Conservation (phyloP, 768 basidiomycete species). For the Chlorophyllum brunneum region DNA sequence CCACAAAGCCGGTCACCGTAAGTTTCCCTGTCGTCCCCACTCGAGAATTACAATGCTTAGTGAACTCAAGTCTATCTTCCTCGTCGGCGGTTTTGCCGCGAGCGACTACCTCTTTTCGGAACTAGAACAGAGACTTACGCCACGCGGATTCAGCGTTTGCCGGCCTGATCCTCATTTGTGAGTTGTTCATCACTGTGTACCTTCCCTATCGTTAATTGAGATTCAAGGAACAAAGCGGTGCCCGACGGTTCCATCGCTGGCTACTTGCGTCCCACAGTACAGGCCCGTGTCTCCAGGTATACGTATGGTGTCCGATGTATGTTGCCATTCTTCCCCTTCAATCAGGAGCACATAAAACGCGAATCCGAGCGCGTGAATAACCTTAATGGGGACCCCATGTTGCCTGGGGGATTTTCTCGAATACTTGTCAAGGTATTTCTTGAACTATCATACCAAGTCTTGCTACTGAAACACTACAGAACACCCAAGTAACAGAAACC, state of each 20-base stretch:
- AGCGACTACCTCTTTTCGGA: slow-evolving; percentile 21
- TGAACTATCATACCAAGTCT: neutral
- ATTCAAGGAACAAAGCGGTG: slow-evolving; percentile 27
- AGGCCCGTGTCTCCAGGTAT: slow-evolving; percentile 22
- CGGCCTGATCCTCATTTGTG: slow-evolving; percentile 18
- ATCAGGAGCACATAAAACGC: slow-evolving; percentile 22
- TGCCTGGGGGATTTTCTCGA: slow-evolving; percentile 9
- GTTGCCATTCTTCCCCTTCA: slow-evolving; percentile 15
- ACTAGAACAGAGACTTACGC: slow-evolving; percentile 12
- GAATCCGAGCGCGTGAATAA: neutral
- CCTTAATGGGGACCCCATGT: slow-evolving; percentile 1
- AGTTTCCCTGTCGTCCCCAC: neutral
- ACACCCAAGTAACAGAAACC: slow-evolving; percentile 18
- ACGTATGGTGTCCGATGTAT: slow-evolving; percentile 22
- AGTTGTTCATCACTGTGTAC: neutral
- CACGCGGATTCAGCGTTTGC: slow-evolving; percentile 10
- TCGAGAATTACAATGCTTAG: neutral
- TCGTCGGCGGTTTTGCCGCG: slow-evolving; percentile 23
- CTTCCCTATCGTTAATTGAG: neutral
- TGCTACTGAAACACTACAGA: slow-evolving; percentile 5
- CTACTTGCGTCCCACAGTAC: slow-evolving; percentile 24
- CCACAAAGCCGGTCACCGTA: slow-evolving; percentile 16
- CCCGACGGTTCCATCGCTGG: slow-evolving; percentile 28
- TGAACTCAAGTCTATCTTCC: slow-evolving; percentile 16
- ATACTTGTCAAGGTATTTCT: slow-evolving; percentile 7